These are phyloP conservation scores for Eimeria necatrix DNA, from an alignment of 169 alveolate species.

Conservation along the genomic window DNA sequence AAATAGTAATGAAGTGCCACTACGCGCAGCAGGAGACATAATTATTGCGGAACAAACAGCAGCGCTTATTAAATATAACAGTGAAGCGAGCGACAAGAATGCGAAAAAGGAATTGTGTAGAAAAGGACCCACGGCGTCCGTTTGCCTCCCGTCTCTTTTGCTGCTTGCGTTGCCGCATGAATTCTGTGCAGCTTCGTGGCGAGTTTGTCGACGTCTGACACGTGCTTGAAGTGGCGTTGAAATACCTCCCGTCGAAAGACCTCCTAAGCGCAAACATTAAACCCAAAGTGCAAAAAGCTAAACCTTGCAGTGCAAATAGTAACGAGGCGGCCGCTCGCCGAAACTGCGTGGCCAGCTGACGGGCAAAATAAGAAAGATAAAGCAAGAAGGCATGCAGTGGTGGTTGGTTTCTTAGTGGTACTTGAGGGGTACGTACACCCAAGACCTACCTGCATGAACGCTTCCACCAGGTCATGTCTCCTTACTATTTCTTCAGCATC, in stretches of 20 bases:
- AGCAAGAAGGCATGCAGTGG: not conserved
- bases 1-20: too few relatives aligned
- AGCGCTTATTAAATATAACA: too few relatives aligned
- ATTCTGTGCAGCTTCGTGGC: conserved; percentile 84
- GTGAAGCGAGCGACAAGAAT: too few relatives aligned
- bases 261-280: conserved; percentile 59
- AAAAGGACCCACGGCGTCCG: not conserved
- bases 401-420: not conserved
- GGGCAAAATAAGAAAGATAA: not conserved
- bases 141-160: not conserved
- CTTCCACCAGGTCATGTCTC: conserved; percentile 97
- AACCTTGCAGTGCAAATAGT: not conserved
- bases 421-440: conserved; percentile 15
- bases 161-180: conserved; percentile 31
- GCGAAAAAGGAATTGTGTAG: too few relatives aligned
- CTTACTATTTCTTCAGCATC: conserved; percentile 91
- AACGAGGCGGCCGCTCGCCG: too few relatives aligned
- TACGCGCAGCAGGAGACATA: too few relatives aligned
- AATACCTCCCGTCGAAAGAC: conserved; percentile 86
- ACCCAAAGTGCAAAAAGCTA: conserved; percentile 18
- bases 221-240: conserved; percentile 88
- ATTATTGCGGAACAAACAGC: too few relatives aligned
- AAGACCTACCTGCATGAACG: conserved; percentile 84
- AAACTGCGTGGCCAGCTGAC: too few relatives aligned
- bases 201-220: conserved; percentile 89